Evolutionary conservation across 2,329 filamentous ascomycete species (phyloP).

Genomic region (Scedosporium aurantiacum): DNA sequence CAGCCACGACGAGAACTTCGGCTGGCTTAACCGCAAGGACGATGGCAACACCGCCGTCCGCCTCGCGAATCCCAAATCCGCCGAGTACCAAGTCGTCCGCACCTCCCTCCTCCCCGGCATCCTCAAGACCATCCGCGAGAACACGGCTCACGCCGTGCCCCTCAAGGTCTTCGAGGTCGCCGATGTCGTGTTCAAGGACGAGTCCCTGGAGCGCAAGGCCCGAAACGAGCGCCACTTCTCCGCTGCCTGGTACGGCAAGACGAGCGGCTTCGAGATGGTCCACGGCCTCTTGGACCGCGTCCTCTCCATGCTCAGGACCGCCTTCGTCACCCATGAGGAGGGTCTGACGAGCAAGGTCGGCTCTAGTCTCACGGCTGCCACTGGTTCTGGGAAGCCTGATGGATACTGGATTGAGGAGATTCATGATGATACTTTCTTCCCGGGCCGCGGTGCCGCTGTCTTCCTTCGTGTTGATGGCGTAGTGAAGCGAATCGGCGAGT

Average conservation of each 20-base stretch:
- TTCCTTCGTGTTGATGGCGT: slow-evolving; percentile 65
- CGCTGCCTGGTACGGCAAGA: slow-evolving; percentile 92
- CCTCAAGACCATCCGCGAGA: slow-evolving; percentile 87
- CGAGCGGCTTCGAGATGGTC: slow-evolving; percentile 86
- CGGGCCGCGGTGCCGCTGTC: slow-evolving; percentile 78
- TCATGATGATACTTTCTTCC: slow-evolving; percentile 83
- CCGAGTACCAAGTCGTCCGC: slow-evolving; percentile 86
- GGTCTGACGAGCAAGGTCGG: slow-evolving; percentile 40
- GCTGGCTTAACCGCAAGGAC: slow-evolving; percentile 82
- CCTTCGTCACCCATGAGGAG: slow-evolving; percentile 69
- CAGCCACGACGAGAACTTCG: slow-evolving; percentile 97
- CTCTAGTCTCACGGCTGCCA: background rate
- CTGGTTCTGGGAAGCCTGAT: slow-evolving; percentile 41
- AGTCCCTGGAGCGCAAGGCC: slow-evolving; percentile 68
- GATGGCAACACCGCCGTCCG: slow-evolving; percentile 73
- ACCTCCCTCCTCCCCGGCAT: slow-evolving; percentile 78
- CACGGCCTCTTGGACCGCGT: slow-evolving; percentile 88
- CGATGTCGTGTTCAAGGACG: slow-evolving; percentile 87
- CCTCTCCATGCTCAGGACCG: slow-evolving; percentile 80
- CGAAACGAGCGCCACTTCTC: slow-evolving; percentile 92
- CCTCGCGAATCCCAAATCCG: slow-evolving; percentile 85
- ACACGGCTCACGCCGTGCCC: slow-evolving; percentile 77
- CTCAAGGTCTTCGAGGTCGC: slow-evolving; percentile 89
- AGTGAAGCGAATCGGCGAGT: slow-evolving; percentile 69
- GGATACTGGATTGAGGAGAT: slow-evolving; percentile 94